phyloP scores from a whole-genome alignment of 1,284 basidiomycete genomes.

The Fomitiporia mediterranea region DNA sequence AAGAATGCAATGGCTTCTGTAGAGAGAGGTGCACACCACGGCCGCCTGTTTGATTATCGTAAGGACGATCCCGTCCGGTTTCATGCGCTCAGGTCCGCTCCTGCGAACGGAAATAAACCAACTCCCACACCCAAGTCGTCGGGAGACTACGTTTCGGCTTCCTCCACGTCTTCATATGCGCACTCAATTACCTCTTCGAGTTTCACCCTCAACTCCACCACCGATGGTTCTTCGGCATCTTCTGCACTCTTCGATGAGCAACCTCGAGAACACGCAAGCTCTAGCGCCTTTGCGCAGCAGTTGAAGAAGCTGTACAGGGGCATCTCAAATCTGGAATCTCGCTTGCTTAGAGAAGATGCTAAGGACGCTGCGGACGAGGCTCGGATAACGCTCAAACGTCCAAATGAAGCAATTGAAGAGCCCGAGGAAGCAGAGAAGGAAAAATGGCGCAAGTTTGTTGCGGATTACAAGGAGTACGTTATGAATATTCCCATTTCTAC shows the following conservation, averaged over 20 bases:
- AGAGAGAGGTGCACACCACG: constrained; percentile 33
- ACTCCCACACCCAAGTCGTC: constrained; percentile 54
- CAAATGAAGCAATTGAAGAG: constrained; percentile 31
- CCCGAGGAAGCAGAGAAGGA: constrained; percentile 56
- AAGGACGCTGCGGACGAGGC: constrained; percentile 45
- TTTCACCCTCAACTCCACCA: constrained; percentile 75
- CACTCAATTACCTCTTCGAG: constrained; percentile 64
- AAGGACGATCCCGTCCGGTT: constrained; percentile 85
- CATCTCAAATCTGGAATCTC: constrained; percentile 69
- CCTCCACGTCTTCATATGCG: constrained; percentile 73
- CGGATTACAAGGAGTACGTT: constrained; percentile 67
- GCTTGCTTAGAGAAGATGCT: constrained; percentile 60
- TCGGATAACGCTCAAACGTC: constrained; percentile 51
- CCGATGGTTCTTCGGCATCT: constrained; percentile 64
- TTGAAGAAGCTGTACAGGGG: constrained; percentile 78
- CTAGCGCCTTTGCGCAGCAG: constrained; percentile 58
- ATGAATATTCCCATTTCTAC: constrained; percentile 16
- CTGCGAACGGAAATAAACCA: constrained; percentile 32
- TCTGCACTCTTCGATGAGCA: constrained; percentile 56
- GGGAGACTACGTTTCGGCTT: constrained; percentile 67
- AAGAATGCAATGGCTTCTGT: constrained; percentile 30
- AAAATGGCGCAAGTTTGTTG: constrained; percentile 60
- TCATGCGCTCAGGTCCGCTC: constrained; percentile 49
- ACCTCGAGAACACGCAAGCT: constrained; percentile 49
- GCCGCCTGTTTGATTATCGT: constrained; percentile 78